Base-by-base conservation (phyloP, 2,329 filamentous ascomycete genomes). In the Curvularia hawaiiensis region DNA sequence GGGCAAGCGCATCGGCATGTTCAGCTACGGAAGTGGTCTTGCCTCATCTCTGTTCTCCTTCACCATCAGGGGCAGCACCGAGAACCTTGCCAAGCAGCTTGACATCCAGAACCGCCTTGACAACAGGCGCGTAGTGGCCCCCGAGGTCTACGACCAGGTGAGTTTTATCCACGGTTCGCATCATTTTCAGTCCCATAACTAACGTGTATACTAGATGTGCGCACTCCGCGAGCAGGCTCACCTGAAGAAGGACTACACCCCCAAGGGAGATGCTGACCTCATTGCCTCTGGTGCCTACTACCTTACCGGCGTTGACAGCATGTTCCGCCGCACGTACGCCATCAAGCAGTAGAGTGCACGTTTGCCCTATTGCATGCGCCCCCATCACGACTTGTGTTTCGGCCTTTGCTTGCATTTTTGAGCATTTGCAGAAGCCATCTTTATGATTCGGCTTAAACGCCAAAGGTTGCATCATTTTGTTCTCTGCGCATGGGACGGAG, bases 1-100 rank as follows among this genome's bases (percentile, higher is more conserved):
- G 65, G 81, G 79, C 71, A 83, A 82, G 78, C 78, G 80, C 54
- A 72, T 83, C 58, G 79, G 75, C 51, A 76, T 83, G 61, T 83
- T 83, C 78, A 82, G 79, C 64, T 83, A 83, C 70, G 81, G 81
- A 64, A 80, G 77, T 59, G 82, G 81, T 62, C 78, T 83, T 28
- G 81, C 81, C 39, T 78, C 78, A 30, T 82, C 80, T 49, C 70
- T 83, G 72, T 83, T 83, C 73, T 80, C 79, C 39, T 73, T 83
- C 63, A 78, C 76, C 66, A 75, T 83, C 63, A 76, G 71, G 56
- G 80, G 80, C 58, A 79, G 73, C 74, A 76, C 75, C 56, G 75
- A 78, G 63, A 78, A 82, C 67, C 75, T 83, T 31, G 70, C 72
- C 47, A 75, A 80, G 70, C 78, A 82, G 71, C 66, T 83, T 24